Percentiles rank a stretch among this genome's conserved stretches.
These are phyloP conservation scores for Ogataea methanolica DNA, from an alignment of 805 yeast genomes.

Conservation along the genomic window DNA sequence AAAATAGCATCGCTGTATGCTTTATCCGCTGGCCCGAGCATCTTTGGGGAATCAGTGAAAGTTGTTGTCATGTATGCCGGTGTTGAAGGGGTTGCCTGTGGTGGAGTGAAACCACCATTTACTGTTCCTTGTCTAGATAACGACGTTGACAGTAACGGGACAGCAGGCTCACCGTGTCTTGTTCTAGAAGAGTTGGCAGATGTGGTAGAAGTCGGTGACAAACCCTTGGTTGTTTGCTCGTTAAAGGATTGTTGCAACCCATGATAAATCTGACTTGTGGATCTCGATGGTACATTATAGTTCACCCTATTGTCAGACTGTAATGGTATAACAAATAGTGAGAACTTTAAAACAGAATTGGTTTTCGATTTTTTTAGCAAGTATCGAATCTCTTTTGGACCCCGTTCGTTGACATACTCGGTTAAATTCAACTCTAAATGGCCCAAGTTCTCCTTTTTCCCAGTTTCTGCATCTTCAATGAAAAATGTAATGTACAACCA, in stretches of 20 bases:
- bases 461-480: constrained; percentile 25
- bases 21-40: background rate
- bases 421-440: constrained; percentile 60
- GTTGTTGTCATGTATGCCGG: background rate
- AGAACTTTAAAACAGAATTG: constrained; percentile 68
- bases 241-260: constrained; percentile 22
- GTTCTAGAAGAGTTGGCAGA: background rate
- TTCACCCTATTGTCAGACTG: constrained; percentile 9
- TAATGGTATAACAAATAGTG: constrained; percentile 32
- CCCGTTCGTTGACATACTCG: constrained; percentile 58
- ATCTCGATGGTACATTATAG: constrained; percentile 18
- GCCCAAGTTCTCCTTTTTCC: constrained; percentile 55
- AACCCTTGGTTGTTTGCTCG: background rate
- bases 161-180: background rate
- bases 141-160: background rate
- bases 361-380: constrained; percentile 74
- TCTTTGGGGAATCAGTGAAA: background rate
- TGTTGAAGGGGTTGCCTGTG: background rate
- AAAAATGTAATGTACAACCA: constrained; percentile 36
- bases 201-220: background rate
- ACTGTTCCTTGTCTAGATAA: background rate
- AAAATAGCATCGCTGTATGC: constrained; percentile 4
- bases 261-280: constrained; percentile 18
- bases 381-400: constrained; percentile 54
- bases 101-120: background rate